A percentile compares a stretch with the other conserved stretches of the same genome.
Evolutionary conservation across 306 rosid genomes (phyloP).

Genomic region (Fagus sylvatica): DNA sequence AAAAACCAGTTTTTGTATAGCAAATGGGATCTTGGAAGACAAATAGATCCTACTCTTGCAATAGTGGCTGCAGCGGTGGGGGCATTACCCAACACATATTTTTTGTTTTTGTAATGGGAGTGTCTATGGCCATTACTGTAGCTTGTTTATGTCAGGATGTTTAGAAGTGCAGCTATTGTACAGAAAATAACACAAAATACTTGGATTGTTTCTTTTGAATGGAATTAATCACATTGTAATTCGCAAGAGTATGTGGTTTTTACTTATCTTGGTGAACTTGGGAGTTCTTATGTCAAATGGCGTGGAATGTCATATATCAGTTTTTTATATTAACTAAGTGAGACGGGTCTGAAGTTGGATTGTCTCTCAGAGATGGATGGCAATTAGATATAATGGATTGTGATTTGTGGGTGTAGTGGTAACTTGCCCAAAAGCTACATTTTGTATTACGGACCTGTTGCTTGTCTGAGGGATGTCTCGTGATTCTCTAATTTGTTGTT

Average conservation of each 20-base stretch:
- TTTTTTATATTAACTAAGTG: conserved; percentile 28
- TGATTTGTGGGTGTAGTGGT: conserved; percentile 25
- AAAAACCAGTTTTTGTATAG: conserved; percentile 62
- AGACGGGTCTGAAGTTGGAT: conserved; percentile 27
- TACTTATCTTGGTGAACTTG: conserved; percentile 41
- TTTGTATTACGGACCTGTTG: conserved; percentile 29
- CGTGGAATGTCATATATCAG: conserved; percentile 43
- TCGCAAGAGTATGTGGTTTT: conserved; percentile 37
- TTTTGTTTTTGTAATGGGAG: conserved; percentile 47
- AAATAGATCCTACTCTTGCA: conserved; percentile 68
- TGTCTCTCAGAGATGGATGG: conserved; percentile 30
- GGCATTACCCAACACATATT: conserved; percentile 47
- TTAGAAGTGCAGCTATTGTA: conserved; percentile 56
- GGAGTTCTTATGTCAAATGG: conserved; percentile 45
- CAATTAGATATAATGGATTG: conserved; percentile 26
- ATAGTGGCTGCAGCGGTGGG: conserved; percentile 60
- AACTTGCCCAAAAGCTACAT: conserved; percentile 22
- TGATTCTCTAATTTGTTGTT: conserved; percentile 4
- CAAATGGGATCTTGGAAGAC: conserved; percentile 74
- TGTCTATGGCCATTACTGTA: conserved; percentile 52
- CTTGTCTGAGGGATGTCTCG: conserved; percentile 30
- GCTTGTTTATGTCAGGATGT: conserved; percentile 49
- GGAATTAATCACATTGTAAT: conserved; percentile 60
- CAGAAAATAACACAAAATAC: conserved; percentile 51
- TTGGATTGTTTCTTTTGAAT: conserved; percentile 44